A percentile compares a stretch with the other conserved stretches of the same genome.
These are phyloP conservation scores for Argentina anserina DNA, from an alignment of 306 rosid species.

Conservation along the genomic window DNA sequence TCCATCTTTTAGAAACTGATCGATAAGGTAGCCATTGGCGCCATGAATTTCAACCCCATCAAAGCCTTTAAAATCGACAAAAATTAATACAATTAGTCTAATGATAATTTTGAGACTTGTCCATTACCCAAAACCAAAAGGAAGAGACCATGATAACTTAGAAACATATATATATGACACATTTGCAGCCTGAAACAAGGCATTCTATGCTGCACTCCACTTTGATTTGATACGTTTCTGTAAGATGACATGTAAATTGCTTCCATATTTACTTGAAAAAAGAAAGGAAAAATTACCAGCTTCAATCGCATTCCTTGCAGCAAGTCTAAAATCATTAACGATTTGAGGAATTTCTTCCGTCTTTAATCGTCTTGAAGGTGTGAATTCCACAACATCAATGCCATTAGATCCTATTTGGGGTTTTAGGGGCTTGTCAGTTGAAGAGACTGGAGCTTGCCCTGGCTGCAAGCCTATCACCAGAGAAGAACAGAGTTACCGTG, in stretches of 20 bases:
- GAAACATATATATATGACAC: neutral
- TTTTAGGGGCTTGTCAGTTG: neutral
- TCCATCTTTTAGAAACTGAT: conserved; percentile 37
- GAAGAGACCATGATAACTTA: neutral
- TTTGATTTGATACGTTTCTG: neutral
- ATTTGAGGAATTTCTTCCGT: neutral
- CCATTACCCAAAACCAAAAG: neutral
- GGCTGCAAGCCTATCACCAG: conserved; percentile 14
- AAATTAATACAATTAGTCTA: neutral
- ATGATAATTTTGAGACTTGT: neutral
- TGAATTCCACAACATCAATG: neutral
- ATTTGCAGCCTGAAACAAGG: neutral
- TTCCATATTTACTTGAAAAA: neutral
- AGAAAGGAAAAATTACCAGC: neutral
- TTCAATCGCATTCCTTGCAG: neutral
- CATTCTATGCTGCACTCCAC: neutral
- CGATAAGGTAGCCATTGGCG: conserved; percentile 35
- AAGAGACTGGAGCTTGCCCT: neutral
- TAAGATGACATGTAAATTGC: neutral
- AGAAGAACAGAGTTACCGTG: neutral
- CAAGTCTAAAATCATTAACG: neutral
- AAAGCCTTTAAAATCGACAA: conserved; percentile 24
- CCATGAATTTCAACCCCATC: conserved; percentile 44
- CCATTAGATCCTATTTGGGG: neutral
- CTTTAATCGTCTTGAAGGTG: neutral